Percentiles rank a stretch among this genome's conserved stretches.
Evolutionary conservation across 306 rosid genomes (phyloP).

Genomic region (Abrus precatorius): DNA sequence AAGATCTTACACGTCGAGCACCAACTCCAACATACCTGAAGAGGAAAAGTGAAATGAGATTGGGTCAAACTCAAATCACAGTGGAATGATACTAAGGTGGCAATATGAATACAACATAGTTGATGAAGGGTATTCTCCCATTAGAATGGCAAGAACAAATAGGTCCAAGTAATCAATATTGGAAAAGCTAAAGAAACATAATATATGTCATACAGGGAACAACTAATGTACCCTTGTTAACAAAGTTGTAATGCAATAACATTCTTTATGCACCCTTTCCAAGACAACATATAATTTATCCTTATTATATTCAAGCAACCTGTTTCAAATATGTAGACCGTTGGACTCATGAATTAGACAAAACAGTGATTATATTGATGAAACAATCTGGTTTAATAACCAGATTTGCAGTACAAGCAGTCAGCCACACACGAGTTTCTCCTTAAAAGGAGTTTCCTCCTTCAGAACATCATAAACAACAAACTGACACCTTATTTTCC

Average conservation of each 20-base stretch:
- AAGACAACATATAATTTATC: not conserved
- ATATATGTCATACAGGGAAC: not conserved
- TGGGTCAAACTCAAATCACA: not conserved
- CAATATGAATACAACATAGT: not conserved
- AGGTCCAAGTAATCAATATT: not conserved
- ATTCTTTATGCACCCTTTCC: not conserved
- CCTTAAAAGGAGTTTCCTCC: not conserved
- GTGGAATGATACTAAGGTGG: not conserved
- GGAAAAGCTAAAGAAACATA: conserved; percentile 15
- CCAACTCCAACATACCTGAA: conserved; percentile 79
- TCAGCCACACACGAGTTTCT: not conserved
- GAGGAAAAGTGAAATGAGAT: not conserved
- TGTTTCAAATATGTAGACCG: conserved; percentile 13
- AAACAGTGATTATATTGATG: not conserved
- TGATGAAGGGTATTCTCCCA: not conserved
- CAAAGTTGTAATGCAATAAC: not conserved
- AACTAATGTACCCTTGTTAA: not conserved
- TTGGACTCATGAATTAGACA: not conserved
- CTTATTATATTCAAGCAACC: conserved; percentile 1
- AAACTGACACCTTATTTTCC: not conserved
- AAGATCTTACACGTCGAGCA: conserved; percentile 89
- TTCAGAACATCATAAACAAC: not conserved
- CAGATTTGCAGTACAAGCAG: not conserved
- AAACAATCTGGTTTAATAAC: not conserved
- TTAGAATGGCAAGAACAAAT: not conserved